Base-by-base conservation (phyloP, 2,329 filamentous ascomycete genomes). In the Clarireedia hainanense region DNA sequence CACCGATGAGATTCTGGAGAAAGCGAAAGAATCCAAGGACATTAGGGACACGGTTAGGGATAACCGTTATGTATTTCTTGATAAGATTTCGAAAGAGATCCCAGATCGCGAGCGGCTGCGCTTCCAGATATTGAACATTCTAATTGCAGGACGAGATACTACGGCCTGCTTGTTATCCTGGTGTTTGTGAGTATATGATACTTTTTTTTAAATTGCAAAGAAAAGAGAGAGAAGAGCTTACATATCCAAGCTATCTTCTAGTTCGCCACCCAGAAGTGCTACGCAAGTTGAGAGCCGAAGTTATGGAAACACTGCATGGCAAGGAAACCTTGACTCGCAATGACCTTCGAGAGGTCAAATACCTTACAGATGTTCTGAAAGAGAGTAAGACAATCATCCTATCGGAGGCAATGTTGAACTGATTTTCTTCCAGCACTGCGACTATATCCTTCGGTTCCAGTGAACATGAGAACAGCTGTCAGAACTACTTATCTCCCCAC, bases 131-230 rank as follows among this genome's bases (percentile, higher is more conserved):
- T 55, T 70, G 10, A 63, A 65, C 36, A 65, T 74, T 17, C 61
- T 74, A 30, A 56, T 72, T 24, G 73, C 72, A 1, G 72, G 72
- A 5, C 64, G 73, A 39, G 74, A 76, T 53, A 74, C 72, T 1
- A 75, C 73, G 0, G 70, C 71, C n/a, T 58, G 55, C 14, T 60
- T 74, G 1, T 63, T 76, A 5, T 73, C 1, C 72, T 78, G 62
- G 69, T 76, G 50, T 15, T 57, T 62, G 60, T 61, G 5, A 59
- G 56, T 59, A 3, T 2, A 20, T 23, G 6, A 3, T 20, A 20
- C 20, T 9, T 30, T 10, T 27, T 20, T 20, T 27, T 7, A 1
- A 27, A 7, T 27, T 3, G 26, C 7, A 27, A 6, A 10, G 10
- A 12, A 45, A 20, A 26, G n/a, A 20, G 6, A 10, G 23, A 7